A percentile compares a stretch with the other conserved stretches of the same genome.
Conservation (phyloP, 176 grass and related monocot genomes). For the Oryza australiensis region DNA sequence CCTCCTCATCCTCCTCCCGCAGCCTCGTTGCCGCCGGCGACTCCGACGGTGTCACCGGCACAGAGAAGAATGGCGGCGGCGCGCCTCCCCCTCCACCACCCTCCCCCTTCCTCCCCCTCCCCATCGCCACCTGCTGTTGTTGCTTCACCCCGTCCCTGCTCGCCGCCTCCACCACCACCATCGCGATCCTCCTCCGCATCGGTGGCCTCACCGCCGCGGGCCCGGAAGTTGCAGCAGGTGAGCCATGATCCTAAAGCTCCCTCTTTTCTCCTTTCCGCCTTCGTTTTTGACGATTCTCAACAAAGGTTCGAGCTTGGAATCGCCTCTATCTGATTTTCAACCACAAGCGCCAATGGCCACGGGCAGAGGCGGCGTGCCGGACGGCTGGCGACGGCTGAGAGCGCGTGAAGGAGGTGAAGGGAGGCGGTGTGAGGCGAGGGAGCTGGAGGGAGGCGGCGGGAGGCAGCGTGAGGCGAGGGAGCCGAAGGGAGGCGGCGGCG, state of each 20-base stretch:
- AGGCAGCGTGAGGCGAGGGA: too few relatives aligned
- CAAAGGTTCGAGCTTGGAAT: neutral
- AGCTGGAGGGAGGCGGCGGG: too few relatives aligned
- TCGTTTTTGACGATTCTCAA: neutral
- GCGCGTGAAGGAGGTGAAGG: too few relatives aligned
- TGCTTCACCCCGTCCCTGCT: constrained; percentile 47
- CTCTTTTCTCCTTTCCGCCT: neutral
- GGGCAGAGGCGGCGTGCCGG: too few relatives aligned
- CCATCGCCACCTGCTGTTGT: constrained; percentile 29
- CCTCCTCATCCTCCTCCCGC: constrained; percentile 60
- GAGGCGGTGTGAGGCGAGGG: too few relatives aligned
- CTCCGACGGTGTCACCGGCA: constrained; percentile 44
- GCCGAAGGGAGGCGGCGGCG: too few relatives aligned
- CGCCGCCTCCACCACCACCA: constrained; percentile 2
- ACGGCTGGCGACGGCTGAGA: too few relatives aligned
- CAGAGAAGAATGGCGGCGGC: constrained; percentile 48
- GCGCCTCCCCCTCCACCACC: constrained; percentile 18
- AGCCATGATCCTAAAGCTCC: constrained; percentile 41
- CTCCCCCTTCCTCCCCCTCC: constrained; percentile 30
- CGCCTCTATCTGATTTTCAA: too few relatives aligned
- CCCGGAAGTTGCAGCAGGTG: constrained; percentile 59
- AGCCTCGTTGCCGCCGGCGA: constrained; percentile 43
- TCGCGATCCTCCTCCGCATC: neutral
- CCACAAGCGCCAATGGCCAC: too few relatives aligned
- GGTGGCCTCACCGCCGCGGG: constrained; percentile 40